A percentile compares a stretch with the other conserved stretches of the same genome.
Conservation (phyloP, 2,329 filamentous ascomycete genomes). For the Colletotrichum musae region DNA sequence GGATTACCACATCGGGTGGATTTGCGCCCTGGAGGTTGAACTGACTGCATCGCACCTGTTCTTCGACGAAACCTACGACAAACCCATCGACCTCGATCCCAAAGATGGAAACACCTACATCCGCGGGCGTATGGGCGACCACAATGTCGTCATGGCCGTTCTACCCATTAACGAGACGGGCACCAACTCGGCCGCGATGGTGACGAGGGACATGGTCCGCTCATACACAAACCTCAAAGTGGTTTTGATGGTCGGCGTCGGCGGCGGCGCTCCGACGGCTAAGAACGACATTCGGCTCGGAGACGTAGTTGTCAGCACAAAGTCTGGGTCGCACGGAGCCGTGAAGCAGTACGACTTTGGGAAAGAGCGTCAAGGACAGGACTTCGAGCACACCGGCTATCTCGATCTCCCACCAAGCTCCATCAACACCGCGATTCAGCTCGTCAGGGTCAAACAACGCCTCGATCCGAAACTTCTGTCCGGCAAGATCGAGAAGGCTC, state of each 20-base stretch:
- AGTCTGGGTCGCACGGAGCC: neutral
- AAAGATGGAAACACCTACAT: slow-evolving; percentile 50
- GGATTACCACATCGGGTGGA: slow-evolving; percentile 27
- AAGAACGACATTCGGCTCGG: slow-evolving; percentile 32
- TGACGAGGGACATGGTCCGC: slow-evolving; percentile 16
- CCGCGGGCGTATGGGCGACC: slow-evolving; percentile 49
- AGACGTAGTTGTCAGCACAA: slow-evolving; percentile 35
- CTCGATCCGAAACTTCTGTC: neutral
- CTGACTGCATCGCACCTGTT: neutral
- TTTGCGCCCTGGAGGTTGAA: slow-evolving; percentile 12
- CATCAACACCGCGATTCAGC: slow-evolving; percentile 35
- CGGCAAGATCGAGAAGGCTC: neutral
- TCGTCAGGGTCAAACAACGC: neutral
- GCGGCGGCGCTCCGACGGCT: slow-evolving; percentile 6
- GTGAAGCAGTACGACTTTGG: slow-evolving; percentile 40
- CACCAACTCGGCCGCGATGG: slow-evolving; percentile 43
- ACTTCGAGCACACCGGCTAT: slow-evolving; percentile 37
- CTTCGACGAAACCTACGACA: neutral
- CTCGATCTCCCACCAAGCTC: slow-evolving; percentile 42
- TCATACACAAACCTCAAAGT: slow-evolving; percentile 27
- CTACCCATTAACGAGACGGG: slow-evolving; percentile 49
- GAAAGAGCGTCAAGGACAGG: slow-evolving; percentile 18
- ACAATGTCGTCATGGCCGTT: slow-evolving; percentile 53
- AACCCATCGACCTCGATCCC: neutral
- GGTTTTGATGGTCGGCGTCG: slow-evolving; percentile 31